Evolutionary conservation across 1,139 yeast genomes (phyloP).

Genomic region (Yamadazyma triangularis): DNA sequence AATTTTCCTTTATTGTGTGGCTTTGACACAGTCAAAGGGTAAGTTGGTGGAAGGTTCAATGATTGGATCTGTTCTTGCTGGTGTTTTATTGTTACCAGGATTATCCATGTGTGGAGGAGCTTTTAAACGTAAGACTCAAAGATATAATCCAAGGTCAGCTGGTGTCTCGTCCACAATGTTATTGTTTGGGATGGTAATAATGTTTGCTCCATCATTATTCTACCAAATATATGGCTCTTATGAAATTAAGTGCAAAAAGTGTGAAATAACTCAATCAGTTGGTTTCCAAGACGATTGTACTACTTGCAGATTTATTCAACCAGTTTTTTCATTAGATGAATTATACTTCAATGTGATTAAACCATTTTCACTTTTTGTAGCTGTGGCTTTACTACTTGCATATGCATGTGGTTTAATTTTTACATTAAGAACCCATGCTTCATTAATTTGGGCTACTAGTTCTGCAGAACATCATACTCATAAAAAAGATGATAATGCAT

Average conservation of each 20-base stretch:
- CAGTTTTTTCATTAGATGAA: slow-evolving; percentile 60
- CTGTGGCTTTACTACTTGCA: slow-evolving; percentile 73
- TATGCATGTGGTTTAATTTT: slow-evolving; percentile 90
- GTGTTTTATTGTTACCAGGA: slow-evolving; percentile 87
- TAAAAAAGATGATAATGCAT: slow-evolving; percentile 9
- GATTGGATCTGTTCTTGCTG: slow-evolving; percentile 92
- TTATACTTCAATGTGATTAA: slow-evolving; percentile 63
- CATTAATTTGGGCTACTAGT: slow-evolving; percentile 83
- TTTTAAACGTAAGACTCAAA: slow-evolving; percentile 80
- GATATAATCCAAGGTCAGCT: slow-evolving; percentile 94
- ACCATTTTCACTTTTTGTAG: slow-evolving; percentile 82
- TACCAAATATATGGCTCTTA: slow-evolving; percentile 90
- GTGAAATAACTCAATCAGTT: slow-evolving; percentile 18
- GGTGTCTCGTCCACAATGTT: slow-evolving; percentile 97
- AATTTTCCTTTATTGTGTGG: slow-evolving; percentile 87
- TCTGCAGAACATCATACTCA: slow-evolving; percentile 23
- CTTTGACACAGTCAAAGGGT: slow-evolving; percentile 80
- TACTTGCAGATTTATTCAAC: slow-evolving; percentile 77
- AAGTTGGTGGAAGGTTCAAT: slow-evolving; percentile 94
- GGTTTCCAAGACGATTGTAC: slow-evolving; percentile 43
- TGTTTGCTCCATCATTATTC: slow-evolving; percentile 90
- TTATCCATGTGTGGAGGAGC: slow-evolving; percentile 98
- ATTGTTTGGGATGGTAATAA: slow-evolving; percentile 82
- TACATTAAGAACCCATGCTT: slow-evolving; percentile 93
- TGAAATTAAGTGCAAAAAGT: slow-evolving; percentile 64